Percentiles rank a stretch among this genome's conserved stretches.
phyloP scores from a whole-genome alignment of 345 rosid genomes.

The Sisymbrium altissimum region DNA sequence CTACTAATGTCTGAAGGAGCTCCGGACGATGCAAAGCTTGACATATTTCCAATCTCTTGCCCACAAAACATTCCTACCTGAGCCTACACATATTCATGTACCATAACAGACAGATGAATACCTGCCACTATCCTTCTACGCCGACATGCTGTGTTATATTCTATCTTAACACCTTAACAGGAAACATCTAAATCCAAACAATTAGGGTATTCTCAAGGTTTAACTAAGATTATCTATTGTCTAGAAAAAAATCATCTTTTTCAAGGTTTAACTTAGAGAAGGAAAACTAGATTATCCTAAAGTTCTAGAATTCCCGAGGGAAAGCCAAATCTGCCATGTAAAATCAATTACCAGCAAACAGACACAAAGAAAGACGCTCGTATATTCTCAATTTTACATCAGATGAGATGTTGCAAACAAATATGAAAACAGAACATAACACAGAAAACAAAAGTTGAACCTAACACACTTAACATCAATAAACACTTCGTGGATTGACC shows the following conservation, averaged over 20 bases:
- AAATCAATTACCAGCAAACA: slow-evolving; percentile 1
- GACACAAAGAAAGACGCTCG: neutral
- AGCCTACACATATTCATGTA: slow-evolving; percentile 94
- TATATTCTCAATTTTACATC: neutral
- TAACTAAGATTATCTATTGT: neutral
- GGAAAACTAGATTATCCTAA: neutral
- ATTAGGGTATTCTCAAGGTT: neutral
- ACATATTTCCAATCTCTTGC: slow-evolving; percentile 78
- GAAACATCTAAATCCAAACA: neutral
- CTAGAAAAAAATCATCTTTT: neutral
- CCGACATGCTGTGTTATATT: neutral
- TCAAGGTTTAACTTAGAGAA: neutral
- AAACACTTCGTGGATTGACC: neutral
- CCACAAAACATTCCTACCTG: slow-evolving; percentile 95
- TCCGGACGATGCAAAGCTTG: slow-evolving; percentile 78
- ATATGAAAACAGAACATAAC: neutral
- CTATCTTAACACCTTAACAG: neutral
- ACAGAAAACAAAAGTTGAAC: neutral
- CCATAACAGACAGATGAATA: slow-evolving; percentile 50
- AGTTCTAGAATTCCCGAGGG: neutral
- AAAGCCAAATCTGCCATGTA: neutral
- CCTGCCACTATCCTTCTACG: slow-evolving; percentile 33
- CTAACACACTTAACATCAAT: neutral
- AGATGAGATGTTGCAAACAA: slow-evolving; percentile 3
- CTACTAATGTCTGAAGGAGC: slow-evolving; percentile 42